A percentile compares a stretch with the other conserved stretches of the same genome.
Conservation (phyloP, 2,329 filamentous ascomycete species). For the Arthrobotrys musiformis region DNA sequence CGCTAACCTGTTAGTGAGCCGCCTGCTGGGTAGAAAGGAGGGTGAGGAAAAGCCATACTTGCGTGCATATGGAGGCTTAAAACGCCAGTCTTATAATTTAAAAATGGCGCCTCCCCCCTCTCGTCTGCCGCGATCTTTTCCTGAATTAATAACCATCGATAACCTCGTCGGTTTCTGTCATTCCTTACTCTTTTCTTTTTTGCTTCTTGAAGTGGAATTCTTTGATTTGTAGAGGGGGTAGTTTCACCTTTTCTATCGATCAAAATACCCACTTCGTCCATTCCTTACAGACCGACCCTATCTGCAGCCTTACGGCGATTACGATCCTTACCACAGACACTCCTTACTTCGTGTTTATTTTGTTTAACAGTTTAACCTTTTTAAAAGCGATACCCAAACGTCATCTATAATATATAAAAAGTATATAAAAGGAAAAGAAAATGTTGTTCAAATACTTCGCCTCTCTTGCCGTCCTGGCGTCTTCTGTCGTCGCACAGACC, state of each 20-base stretch:
- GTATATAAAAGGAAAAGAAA: neutral
- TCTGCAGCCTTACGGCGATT: constrained; percentile 1
- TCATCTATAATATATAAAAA: constrained; percentile 14
- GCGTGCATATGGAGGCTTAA: neutral
- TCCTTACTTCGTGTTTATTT: constrained; percentile 37
- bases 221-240: constrained; percentile 34
- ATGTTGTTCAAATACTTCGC: constrained; percentile 46
- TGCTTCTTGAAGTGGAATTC: constrained; percentile 31
- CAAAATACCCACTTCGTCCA: constrained; percentile 40
- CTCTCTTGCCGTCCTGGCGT: constrained; percentile 25
- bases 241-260: constrained; percentile 38
- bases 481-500: constrained; percentile 6
- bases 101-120: constrained; percentile 52
- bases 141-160: constrained; percentile 22
- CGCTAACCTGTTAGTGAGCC: constrained; percentile 11
- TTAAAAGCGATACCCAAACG: constrained; percentile 7
- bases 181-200: constrained; percentile 33
- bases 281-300: constrained; percentile 30
- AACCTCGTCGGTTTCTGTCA: constrained; percentile 22
- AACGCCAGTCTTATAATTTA: constrained; percentile 23
- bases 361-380: neutral
- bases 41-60: no score
- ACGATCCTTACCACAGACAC: constrained; percentile 30
- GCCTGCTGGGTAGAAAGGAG: constrained; percentile 12
- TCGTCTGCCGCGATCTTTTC: constrained; percentile 25